phyloP scores from a whole-genome alignment of 345 rosid genomes.

The Lepidium didymum region DNA sequence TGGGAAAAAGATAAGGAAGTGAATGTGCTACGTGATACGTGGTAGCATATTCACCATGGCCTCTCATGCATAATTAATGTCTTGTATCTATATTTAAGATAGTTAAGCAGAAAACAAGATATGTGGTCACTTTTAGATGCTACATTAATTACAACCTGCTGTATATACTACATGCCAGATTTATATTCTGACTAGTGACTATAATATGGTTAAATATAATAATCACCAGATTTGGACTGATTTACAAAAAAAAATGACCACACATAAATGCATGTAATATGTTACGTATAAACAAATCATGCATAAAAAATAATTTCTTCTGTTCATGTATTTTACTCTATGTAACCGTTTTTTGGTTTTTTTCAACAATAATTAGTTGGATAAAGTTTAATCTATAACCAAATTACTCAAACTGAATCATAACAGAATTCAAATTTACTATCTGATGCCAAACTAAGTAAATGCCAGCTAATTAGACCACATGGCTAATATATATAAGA shows the following conservation, averaged over 20 bases:
- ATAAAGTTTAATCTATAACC: too few relatives aligned
- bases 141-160: not conserved
- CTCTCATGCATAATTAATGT: not conserved
- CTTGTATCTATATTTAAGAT: not conserved
- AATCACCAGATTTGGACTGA: not conserved
- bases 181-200: too few relatives aligned
- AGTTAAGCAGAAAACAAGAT: not conserved
- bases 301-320: not conserved
- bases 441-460: too few relatives aligned
- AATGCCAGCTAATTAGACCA: too few relatives aligned
- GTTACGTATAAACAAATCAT: not conserved
- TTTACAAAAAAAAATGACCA: too few relatives aligned
- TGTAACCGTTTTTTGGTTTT: too few relatives aligned
- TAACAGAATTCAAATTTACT: too few relatives aligned
- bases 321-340: too few relatives aligned
- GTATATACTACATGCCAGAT: not conserved
- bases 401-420: too few relatives aligned
- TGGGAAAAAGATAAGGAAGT: not conserved
- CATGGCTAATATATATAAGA: too few relatives aligned
- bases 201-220: not conserved
- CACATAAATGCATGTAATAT: not conserved
- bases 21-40: conserved; percentile 19
- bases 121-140: not conserved
- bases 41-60: conserved; percentile 4
- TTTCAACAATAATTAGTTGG: too few relatives aligned